Percentiles rank a stretch among this genome's conserved stretches.
Conservation (phyloP, 2,329 filamentous ascomycete genomes). For the Fusarium sp. region DNA sequence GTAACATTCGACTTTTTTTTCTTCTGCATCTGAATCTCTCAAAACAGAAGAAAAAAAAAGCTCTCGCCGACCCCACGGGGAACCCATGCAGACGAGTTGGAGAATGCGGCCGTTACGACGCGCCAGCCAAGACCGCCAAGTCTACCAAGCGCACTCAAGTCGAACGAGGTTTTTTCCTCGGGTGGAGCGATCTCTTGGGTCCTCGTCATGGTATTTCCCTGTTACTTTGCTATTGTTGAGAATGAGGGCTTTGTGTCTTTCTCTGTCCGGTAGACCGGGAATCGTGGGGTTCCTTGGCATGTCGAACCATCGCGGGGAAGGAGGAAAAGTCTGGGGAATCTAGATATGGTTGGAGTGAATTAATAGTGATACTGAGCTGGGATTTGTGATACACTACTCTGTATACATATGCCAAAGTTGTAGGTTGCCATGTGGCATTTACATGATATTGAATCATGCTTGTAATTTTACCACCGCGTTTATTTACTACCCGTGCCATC, state of each 20-base stretch:
- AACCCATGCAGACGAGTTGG: conserved; percentile 11
- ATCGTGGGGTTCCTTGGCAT: not conserved
- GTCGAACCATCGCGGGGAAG: not conserved
- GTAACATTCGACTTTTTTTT: not conserved
- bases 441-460: not conserved
- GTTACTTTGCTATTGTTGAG: not conserved
- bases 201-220: conserved; percentile 1
- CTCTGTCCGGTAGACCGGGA: not conserved
- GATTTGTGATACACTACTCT: not conserved
- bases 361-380: too few species aligned
- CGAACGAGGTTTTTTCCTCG: not conserved
- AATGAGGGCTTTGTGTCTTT: not conserved
- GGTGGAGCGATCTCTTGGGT: conserved; percentile 6
- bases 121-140: conserved; percentile 17
- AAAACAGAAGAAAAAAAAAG: not conserved
- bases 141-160: conserved; percentile 4
- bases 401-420: too few species aligned
- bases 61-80: conserved; percentile 13
- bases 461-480: not conserved
- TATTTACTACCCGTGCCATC: not conserved
- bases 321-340: not conserved
- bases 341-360: too few species aligned
- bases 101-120: conserved; percentile 14
- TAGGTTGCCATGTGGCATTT: not conserved
- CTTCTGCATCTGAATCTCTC: not conserved